Conservation (phyloP, 2,329 filamentous ascomycete species). For the Hypoxylon sp. region DNA sequence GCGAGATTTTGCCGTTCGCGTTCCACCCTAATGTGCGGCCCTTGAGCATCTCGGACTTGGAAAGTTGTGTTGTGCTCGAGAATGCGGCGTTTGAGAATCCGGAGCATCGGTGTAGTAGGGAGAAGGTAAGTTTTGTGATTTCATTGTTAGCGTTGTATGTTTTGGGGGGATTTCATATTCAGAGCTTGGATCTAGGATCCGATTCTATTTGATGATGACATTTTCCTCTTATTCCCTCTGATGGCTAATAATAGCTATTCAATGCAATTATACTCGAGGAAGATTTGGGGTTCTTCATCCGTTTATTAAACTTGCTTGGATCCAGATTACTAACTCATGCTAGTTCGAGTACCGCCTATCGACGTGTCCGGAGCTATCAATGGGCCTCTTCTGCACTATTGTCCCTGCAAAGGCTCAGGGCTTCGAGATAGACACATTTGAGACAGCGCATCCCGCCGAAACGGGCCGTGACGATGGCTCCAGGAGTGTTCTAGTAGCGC, state of each 20-base stretch:
- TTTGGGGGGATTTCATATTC: neutral
- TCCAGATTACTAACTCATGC: conserved; percentile 9
- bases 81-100: conserved; percentile 67
- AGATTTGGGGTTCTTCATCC: neutral
- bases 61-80: conserved; percentile 71
- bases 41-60: conserved; percentile 76
- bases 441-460: conserved; percentile 71
- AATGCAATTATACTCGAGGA: neutral
- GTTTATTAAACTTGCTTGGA: neutral
- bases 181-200: neutral
- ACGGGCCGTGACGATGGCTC: conserved; percentile 70
- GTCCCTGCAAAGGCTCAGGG: conserved; percentile 62
- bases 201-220: neutral
- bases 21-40: conserved; percentile 82
- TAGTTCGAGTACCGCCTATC: conserved; percentile 84
- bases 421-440: conserved; percentile 68
- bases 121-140: conserved; percentile 63
- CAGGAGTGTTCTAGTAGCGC: conserved; percentile 77
- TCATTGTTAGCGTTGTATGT: neutral
- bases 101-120: conserved; percentile 64
- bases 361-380: conserved; percentile 80
- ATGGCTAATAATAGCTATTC: neutral
- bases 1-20: conserved; percentile 68
- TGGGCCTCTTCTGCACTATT: conserved; percentile 84
- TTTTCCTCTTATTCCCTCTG: neutral